These are phyloP conservation scores for Colletotrichum trifolii DNA, from an alignment of 2,329 filamentous ascomycete genomes.

Conservation along the genomic window DNA sequence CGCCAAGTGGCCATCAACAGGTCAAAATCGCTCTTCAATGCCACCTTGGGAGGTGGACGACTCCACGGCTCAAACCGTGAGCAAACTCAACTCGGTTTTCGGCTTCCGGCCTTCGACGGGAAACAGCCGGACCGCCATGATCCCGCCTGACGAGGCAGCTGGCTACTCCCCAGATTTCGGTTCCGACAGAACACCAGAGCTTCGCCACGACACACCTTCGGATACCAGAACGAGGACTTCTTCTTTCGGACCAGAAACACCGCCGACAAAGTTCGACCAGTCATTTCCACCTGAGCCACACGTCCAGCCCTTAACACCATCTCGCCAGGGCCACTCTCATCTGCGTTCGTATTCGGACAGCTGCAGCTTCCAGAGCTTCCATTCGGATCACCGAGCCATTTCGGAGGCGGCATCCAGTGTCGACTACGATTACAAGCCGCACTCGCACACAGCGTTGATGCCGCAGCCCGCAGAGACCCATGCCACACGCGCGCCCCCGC, in stretches of 20 bases:
- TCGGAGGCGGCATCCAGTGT: neutral
- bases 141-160: slow-evolving; percentile 18
- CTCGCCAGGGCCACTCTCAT: slow-evolving; percentile 12
- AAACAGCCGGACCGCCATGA: neutral
- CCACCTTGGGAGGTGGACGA: slow-evolving; percentile 31
- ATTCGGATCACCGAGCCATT: slow-evolving; percentile 9
- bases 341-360: slow-evolving; percentile 31
- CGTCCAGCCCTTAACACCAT: slow-evolving; percentile 26
- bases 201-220: slow-evolving; percentile 31
- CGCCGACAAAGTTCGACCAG: slow-evolving; percentile 23
- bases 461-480: slow-evolving; percentile 6
- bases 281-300: slow-evolving; percentile 26
- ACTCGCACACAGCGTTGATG: neutral
- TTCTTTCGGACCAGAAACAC: slow-evolving; percentile 31
- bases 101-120: slow-evolving; percentile 25
- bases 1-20: slow-evolving; percentile 30
- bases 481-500: neutral
- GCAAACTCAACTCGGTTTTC: slow-evolving; percentile 30
- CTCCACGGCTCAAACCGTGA: slow-evolving; percentile 30
- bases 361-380: slow-evolving; percentile 20
- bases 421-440: slow-evolving; percentile 14
- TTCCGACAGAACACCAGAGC: slow-evolving; percentile 23
- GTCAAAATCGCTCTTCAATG: slow-evolving; percentile 8
- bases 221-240: slow-evolving; percentile 28
- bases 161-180: slow-evolving; percentile 23